phyloP scores from a whole-genome alignment of 345 rosid species.

The Citrus sp. region DNA sequence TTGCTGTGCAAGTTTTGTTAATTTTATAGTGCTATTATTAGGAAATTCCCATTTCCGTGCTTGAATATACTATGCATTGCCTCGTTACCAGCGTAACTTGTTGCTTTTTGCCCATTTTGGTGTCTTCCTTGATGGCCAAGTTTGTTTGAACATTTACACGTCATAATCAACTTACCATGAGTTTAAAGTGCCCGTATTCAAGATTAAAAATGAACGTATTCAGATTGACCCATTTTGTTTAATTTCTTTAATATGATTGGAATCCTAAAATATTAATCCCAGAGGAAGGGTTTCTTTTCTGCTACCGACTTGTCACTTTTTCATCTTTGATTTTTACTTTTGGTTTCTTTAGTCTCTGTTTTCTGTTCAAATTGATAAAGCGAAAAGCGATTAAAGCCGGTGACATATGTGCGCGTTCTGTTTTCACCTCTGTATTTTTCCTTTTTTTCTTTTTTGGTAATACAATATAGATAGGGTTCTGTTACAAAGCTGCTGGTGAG shows the following conservation, averaged over 20 bases:
- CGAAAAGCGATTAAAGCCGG: neutral
- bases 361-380: neutral
- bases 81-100: neutral
- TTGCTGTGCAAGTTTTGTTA: too few relatives aligned
- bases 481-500: neutral
- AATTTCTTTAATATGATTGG: too few relatives aligned
- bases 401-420: neutral
- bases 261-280: too few relatives aligned
- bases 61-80: neutral
- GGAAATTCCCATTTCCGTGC: too few relatives aligned
- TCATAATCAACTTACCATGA: neutral
- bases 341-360: neutral
- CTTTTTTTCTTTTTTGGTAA: too few relatives aligned
- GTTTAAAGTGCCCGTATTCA: too few relatives aligned
- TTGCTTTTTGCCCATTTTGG: neutral
- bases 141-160: neutral
- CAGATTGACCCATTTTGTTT: neutral
- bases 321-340: neutral
- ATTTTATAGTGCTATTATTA: too few relatives aligned
- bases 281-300: neutral
- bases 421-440: too few relatives aligned
- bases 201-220: neutral
- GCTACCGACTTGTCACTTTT: neutral
- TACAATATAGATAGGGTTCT: neutral
- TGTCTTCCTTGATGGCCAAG: conserved; percentile 11